Evolutionary conservation across 306 rosid species (phyloP), one percentile per base, ranked within the genome.

Genomic region (Vigna angularis): DNA sequence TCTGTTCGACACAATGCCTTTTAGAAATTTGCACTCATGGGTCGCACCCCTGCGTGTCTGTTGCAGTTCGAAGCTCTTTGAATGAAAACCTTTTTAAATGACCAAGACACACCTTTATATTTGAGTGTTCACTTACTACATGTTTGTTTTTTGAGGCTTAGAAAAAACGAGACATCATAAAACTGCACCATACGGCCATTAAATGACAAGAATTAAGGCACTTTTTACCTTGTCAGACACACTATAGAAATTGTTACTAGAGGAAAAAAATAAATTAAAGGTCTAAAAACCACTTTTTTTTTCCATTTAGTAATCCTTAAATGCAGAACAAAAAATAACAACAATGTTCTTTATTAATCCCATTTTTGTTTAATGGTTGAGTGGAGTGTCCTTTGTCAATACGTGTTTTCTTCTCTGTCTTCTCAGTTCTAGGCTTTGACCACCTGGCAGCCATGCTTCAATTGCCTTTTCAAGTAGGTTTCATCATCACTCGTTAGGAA

Each of bases 401-500:
- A 17, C 50, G 80, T 48, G 72, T 62, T 56, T 34, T 38, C 22
- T 62, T 56, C 44, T 47, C 30, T 38, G 36, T 47, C 61, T 38
- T 51, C 75, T 20, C 28, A 76, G 81, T 70, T 70, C 63, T 67
- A 44, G 59, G 56, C 57, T 82, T 82, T 58, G 66, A 70, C 80
- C 86, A 86, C 81, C 84, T 85, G 89, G 58, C 86, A 50, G 7
- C 49, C 36, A 45, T 2, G 3, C 8, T 34, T 2, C 20, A 48
- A 48, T 63, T 24, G 13, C 64, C 67, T 12, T 57, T 32, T 72
- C 66, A 28, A 24, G 24, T 26, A 49, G 66, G 17, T 32, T 40
- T 81, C 78, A 18, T 69, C 81, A 85, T 61, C 81, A 75, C 75
- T 47, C 22, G 12, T 57, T 83, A 64, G 12, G 74, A 78, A 83